These are phyloP conservation scores for Chytridiales sp. DNA, from an alignment of 371 early-diverging fungal species.

Conservation along the genomic window DNA sequence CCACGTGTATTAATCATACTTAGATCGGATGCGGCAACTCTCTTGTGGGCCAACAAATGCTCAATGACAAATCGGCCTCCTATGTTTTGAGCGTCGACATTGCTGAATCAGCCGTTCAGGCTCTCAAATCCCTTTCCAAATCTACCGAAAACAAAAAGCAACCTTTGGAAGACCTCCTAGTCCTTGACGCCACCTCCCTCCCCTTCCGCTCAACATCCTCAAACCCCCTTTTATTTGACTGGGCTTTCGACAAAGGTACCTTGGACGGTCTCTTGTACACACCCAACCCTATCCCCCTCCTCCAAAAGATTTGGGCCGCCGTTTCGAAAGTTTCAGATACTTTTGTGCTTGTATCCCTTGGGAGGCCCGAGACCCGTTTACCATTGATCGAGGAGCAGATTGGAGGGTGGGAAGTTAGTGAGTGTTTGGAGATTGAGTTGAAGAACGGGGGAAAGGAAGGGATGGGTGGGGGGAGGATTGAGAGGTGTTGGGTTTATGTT, in stretches of 20 bases:
- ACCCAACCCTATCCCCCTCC: conserved; percentile 5
- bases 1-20: background rate
- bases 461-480: background rate
- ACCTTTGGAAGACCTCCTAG: conserved; percentile 9
- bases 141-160: background rate
- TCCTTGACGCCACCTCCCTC: conserved; percentile 6
- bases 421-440: conserved; percentile 20
- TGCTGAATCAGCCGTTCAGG: conserved; percentile 5
- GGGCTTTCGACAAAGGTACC: conserved; percentile 29
- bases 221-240: conserved; percentile 8
- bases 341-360: conserved; percentile 22
- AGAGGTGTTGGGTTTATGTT: conserved; percentile 8
- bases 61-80: conserved; percentile 11
- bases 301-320: conserved; percentile 6
- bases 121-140: background rate
- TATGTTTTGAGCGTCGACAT: conserved; percentile 19
- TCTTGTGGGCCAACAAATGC: conserved; percentile 18
- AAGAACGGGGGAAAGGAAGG: background rate
- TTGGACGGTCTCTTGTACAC: conserved; percentile 19
- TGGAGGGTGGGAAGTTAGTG: conserved; percentile 20
- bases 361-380: conserved; percentile 17
- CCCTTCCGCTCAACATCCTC: conserved; percentile 1
- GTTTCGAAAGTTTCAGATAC: conserved; percentile 6
- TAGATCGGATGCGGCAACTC: conserved; percentile 26
- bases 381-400: conserved; percentile 22